These are phyloP conservation scores for Pythium sp. DNA, from an alignment of 352 stramenopile genomes.

Conservation along the genomic window DNA sequence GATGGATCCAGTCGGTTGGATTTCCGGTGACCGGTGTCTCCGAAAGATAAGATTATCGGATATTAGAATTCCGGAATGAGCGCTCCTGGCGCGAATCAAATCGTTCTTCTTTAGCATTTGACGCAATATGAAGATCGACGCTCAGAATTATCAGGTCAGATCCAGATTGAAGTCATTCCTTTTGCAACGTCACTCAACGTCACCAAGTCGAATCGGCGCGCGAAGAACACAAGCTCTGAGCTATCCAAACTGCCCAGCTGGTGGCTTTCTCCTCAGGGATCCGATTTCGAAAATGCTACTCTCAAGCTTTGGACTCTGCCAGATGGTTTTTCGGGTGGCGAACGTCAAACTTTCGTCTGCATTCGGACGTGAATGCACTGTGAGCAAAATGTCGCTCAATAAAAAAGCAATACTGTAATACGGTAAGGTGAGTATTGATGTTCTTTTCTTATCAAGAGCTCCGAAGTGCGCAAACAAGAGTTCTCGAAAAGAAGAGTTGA, in stretches of 20 bases:
- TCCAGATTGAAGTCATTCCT: background rate
- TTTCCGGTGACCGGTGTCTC: too few relatives aligned
- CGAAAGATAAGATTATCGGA: too few relatives aligned
- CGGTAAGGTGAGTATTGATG: too few relatives aligned
- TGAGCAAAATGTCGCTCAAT: background rate
- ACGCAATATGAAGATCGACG: background rate
- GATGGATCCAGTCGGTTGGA: too few relatives aligned
- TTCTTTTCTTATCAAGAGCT: too few relatives aligned
- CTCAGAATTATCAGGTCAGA: background rate
- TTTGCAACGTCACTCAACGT: background rate
- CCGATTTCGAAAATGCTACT: background rate
- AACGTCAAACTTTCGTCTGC: background rate
- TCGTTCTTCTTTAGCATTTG: background rate
- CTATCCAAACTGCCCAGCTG: background rate
- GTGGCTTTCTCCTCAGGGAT: background rate
- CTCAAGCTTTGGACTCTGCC: background rate
- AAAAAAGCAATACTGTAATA: too few relatives aligned
- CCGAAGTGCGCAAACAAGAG: too few relatives aligned
- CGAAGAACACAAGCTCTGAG: background rate
- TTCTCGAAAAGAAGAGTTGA: too few relatives aligned
- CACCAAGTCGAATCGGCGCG: background rate
- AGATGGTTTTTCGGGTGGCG: background rate
- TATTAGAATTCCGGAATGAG: too few relatives aligned
- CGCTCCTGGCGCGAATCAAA: background rate
- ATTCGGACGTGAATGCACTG: background rate